These are phyloP conservation scores for Fomitopsis palustris DNA, from an alignment of 1,284 basidiomycete species.

Conservation along the genomic window DNA sequence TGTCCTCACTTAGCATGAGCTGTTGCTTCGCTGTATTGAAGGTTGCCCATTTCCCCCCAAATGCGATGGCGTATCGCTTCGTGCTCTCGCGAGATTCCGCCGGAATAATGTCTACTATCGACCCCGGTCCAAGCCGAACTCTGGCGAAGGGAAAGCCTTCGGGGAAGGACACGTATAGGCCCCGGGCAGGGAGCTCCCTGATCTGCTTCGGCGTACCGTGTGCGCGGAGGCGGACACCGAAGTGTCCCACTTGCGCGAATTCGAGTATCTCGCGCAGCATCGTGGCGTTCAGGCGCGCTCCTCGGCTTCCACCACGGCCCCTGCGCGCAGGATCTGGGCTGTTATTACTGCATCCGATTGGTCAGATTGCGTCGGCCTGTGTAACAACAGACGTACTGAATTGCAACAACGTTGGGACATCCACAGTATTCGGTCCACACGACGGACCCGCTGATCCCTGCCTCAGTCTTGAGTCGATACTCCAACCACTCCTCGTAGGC, in stretches of 20 bases:
- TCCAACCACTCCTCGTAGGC: slow-evolving; percentile 1
- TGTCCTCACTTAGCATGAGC: neutral
- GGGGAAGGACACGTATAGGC: slow-evolving; percentile 6
- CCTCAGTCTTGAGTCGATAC: slow-evolving; percentile 3
- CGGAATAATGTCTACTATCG: slow-evolving; percentile 1
- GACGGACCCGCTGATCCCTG: slow-evolving; percentile 7
- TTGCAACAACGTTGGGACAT: slow-evolving; percentile 1
- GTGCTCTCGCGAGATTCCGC: neutral
- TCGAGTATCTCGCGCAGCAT: slow-evolving; percentile 4
- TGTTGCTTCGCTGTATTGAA: slow-evolving; percentile 3
- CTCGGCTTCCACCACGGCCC: slow-evolving; percentile 2
- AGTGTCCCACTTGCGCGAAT: neutral
- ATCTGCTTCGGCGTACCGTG: neutral
- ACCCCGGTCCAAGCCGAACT: slow-evolving; percentile 1
- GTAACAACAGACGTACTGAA: slow-evolving; percentile 1
- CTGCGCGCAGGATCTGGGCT: neutral
- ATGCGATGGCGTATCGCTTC: neutral
- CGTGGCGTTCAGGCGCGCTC: neutral
- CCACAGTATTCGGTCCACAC: slow-evolving; percentile 3
- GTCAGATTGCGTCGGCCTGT: neutral
- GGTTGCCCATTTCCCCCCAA: neutral
- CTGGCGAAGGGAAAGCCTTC: slow-evolving; percentile 1
- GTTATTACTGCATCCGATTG: neutral
- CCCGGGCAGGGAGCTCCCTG: neutral
- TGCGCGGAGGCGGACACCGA: slow-evolving; percentile 3